phyloP scores from a whole-genome alignment of 768 basidiomycete species.

The Lactifluus echinatus region DNA sequence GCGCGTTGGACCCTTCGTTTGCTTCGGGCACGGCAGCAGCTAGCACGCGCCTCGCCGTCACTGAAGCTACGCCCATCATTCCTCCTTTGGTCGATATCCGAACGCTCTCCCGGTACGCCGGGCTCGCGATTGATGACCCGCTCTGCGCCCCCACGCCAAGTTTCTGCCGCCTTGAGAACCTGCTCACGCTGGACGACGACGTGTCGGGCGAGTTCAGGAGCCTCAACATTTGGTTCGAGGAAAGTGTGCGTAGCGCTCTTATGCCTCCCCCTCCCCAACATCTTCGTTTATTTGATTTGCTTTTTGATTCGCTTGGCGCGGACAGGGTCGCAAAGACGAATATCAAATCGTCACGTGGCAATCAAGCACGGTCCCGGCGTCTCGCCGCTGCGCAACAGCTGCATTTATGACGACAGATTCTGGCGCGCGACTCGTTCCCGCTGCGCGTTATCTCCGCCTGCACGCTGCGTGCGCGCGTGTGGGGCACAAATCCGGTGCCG shows the following conservation, averaged over 20 bases:
- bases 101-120: slow-evolving; percentile 10
- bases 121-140: slow-evolving; percentile 6
- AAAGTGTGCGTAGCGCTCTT: slow-evolving; percentile 23
- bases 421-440: slow-evolving; percentile 26
- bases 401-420: slow-evolving; percentile 27
- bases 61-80: slow-evolving; percentile 3
- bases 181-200: slow-evolving; percentile 4
- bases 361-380: background rate
- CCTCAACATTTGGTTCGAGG: slow-evolving; percentile 28
- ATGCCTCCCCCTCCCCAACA: too few relatives aligned
- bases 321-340: background rate
- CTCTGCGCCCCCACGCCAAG: background rate
- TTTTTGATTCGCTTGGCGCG: background rate
- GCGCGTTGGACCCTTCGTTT: background rate
- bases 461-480: slow-evolving; percentile 36
- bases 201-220: slow-evolving; percentile 24
- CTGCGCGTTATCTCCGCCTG: slow-evolving; percentile 27
- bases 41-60: background rate
- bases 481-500: slow-evolving; percentile 34
- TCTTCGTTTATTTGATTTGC: background rate
- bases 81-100: slow-evolving; percentile 10
- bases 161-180: slow-evolving; percentile 11
- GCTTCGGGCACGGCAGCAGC: background rate
- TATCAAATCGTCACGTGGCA: slow-evolving; percentile 13
- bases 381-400: slow-evolving; percentile 13